Evolutionary conservation across 805 yeast species (phyloP).

Genomic region (Crinitomyces ghanaensis): DNA sequence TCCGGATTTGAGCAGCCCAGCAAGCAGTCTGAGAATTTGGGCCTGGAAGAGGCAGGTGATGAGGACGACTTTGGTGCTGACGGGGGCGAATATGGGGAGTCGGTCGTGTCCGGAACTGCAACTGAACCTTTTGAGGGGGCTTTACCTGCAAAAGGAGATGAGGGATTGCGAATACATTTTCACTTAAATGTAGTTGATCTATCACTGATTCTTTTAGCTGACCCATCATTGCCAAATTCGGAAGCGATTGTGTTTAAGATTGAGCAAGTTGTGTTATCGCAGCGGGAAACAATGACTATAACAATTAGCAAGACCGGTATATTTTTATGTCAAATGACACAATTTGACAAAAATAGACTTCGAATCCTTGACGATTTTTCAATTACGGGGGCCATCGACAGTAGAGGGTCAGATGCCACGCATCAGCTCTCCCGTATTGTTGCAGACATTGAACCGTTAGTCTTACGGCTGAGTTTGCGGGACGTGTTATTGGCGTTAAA

Average conservation of each 20-base stretch:
- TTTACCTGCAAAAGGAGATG: too few relatives aligned
- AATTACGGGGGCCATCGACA: slow-evolving; percentile 59
- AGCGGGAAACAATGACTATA: slow-evolving; percentile 54
- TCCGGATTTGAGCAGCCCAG: slow-evolving; percentile 33
- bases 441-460: slow-evolving; percentile 64
- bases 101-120: slow-evolving; percentile 5
- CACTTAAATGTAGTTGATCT: slow-evolving; percentile 63
- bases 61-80: too few relatives aligned
- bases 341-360: slow-evolving; percentile 47
- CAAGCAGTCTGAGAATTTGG: too few relatives aligned
- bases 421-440: slow-evolving; percentile 53
- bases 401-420: slow-evolving; percentile 49
- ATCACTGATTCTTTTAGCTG: slow-evolving; percentile 68
- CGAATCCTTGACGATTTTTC: slow-evolving; percentile 86
- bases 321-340: slow-evolving; percentile 69
- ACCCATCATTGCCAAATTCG: slow-evolving; percentile 54
- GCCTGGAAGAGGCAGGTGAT: slow-evolving; percentile 14
- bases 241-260: slow-evolving; percentile 88
- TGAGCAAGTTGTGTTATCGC: slow-evolving; percentile 61
- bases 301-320: slow-evolving; percentile 74
- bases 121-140: slow-evolving; percentile 10
- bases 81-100: slow-evolving; percentile 12
- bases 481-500: slow-evolving; percentile 73
- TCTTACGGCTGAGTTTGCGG: slow-evolving; percentile 71
- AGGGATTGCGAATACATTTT: slow-evolving; percentile 12